phyloP scores from a whole-genome alignment of 331 rosid genomes.

The Prunus yedoensis region DNA sequence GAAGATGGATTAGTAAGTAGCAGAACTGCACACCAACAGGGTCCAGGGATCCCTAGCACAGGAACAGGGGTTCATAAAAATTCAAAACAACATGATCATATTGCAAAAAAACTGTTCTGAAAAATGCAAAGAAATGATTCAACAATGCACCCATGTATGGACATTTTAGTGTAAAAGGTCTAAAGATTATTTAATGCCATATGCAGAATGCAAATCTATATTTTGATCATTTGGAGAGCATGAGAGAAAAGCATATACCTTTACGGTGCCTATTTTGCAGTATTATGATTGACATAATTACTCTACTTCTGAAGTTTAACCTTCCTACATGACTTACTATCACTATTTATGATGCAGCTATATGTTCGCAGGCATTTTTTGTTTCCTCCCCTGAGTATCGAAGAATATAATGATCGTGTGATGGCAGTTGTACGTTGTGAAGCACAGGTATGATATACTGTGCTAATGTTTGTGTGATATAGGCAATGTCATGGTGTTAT shows the following conservation, averaged over 20 bases:
- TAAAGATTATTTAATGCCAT: background rate
- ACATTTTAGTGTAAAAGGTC: background rate
- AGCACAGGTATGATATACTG: conserved; percentile 65
- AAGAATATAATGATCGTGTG: conserved; percentile 81
- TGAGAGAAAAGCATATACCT: background rate
- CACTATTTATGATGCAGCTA: conserved; percentile 57
- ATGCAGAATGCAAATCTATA: background rate
- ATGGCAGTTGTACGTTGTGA: conserved; percentile 96
- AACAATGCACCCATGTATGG: background rate
- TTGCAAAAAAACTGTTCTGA: background rate
- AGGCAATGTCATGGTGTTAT: background rate
- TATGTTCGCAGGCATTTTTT: conserved; percentile 95
- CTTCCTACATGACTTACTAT: conserved; percentile 25
- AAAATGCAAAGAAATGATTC: background rate
- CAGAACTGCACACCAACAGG: background rate
- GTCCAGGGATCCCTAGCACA: background rate
- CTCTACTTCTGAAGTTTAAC: conserved; percentile 12
- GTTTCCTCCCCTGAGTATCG: conserved; percentile 81
- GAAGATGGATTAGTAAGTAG: background rate
- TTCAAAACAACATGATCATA: background rate
- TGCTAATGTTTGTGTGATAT: background rate
- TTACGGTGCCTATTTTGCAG: background rate
- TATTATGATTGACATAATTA: background rate
- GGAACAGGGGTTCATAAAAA: background rate
- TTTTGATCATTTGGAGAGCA: conserved; percentile 7